phyloP scores from a whole-genome alignment of 805 yeast genomes.

The Myxozyma neotropica region DNA sequence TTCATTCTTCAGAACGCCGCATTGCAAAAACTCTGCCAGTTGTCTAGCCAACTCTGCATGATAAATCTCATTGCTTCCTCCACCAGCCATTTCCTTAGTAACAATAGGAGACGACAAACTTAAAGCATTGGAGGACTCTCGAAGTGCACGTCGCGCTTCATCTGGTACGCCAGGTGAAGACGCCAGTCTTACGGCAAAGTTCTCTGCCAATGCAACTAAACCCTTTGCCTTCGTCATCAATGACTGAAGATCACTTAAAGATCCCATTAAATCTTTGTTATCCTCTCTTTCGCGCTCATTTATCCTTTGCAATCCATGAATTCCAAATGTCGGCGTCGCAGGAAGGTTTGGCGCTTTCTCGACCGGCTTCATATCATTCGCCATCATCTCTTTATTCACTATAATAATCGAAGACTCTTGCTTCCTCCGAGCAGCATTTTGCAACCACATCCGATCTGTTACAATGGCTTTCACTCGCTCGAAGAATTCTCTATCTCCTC shows the following conservation, averaged over 20 bases:
- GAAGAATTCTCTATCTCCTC: constrained; percentile 62
- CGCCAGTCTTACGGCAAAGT: constrained; percentile 41
- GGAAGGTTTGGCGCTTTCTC: constrained; percentile 18
- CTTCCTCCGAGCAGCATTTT: constrained; percentile 18
- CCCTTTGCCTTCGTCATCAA: constrained; percentile 76
- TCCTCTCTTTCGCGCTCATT: constrained; percentile 58
- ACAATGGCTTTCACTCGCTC: constrained; percentile 51
- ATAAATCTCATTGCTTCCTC: constrained; percentile 39
- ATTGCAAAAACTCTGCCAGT: constrained; percentile 67
- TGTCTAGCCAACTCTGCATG: constrained; percentile 72
- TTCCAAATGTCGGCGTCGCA: constrained; percentile 66
- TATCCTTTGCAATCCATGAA: constrained; percentile 65
- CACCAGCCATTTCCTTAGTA: constrained; percentile 46
- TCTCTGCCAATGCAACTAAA: constrained; percentile 57
- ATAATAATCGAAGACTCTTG: constrained; percentile 47
- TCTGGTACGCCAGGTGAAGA: constrained; percentile 43
- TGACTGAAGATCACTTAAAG: constrained; percentile 75
- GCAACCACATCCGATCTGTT: constrained; percentile 54
- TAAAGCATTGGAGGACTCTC: constrained; percentile 40
- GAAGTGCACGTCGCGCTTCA: constrained; percentile 45
- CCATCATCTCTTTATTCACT: constrained; percentile 60
- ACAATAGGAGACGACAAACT: constrained; percentile 41
- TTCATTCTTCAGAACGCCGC: constrained; percentile 50
- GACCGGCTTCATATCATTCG: constrained; percentile 28
- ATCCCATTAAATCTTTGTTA: constrained; percentile 61